phyloP scores from a whole-genome alignment of 1,284 basidiomycete species.

The Leccinum griseonigrum region DNA sequence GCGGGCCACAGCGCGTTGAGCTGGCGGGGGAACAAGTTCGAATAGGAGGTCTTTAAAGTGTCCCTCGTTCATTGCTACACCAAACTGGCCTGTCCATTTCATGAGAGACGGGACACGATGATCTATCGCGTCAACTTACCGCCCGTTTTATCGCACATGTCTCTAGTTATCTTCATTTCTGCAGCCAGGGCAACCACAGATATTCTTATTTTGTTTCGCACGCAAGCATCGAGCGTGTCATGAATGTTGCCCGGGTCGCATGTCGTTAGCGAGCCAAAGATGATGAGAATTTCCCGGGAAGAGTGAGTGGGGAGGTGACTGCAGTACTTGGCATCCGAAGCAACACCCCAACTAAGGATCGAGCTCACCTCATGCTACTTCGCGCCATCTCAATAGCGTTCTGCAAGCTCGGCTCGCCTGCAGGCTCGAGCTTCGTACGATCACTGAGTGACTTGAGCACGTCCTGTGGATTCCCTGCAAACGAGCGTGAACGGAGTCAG shows the following conservation, averaged over 20 bases:
- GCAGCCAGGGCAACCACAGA: constrained; percentile 92
- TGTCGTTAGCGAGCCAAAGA: constrained; percentile 94
- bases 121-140: constrained; percentile 46
- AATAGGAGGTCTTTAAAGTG: constrained; percentile 96
- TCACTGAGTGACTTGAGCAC: constrained; percentile 85
- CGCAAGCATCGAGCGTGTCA: constrained; percentile 81
- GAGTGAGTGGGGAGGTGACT: constrained; percentile 96
- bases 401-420: constrained; percentile 93
- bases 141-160: constrained; percentile 85
- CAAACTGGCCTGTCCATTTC: constrained; percentile 71
- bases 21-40: constrained; percentile 93
- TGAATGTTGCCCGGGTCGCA: constrained; percentile 98
- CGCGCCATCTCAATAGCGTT: constrained; percentile 96
- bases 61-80: constrained; percentile 95
- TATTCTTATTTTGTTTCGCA: constrained; percentile 83
- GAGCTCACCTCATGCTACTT: constrained; percentile 76
- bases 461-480: constrained; percentile 89
- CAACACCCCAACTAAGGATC: constrained; percentile 16
- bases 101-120: constrained; percentile 8
- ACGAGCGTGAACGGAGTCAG: constrained; percentile 2
- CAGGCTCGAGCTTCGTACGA: constrained; percentile 84
- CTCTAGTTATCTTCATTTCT: constrained; percentile 96
- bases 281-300: constrained; percentile 89
- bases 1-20: constrained; percentile 66
- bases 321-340: constrained; percentile 7